Percentiles rank a stretch among this genome's conserved stretches.
Conservation (phyloP, 768 basidiomycete genomes). For the Omphalotus guepiniiformis region DNA sequence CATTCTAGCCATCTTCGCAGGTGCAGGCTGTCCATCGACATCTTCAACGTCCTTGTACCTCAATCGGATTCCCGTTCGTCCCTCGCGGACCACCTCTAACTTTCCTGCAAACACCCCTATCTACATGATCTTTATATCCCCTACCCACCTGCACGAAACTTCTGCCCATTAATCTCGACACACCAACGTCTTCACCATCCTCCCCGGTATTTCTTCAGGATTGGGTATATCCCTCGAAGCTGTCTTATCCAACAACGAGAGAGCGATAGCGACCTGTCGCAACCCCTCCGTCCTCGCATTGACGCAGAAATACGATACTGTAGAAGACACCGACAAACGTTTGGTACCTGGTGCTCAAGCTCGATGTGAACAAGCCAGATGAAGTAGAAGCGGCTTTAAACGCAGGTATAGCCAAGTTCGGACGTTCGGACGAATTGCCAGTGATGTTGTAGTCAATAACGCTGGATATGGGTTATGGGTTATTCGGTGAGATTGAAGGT, state of each 20-base stretch:
- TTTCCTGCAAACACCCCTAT: no score
- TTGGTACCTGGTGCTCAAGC: constrained; percentile 23
- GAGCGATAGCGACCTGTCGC: constrained; percentile 29
- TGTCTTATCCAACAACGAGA: constrained; percentile 23
- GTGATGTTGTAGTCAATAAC: constrained; percentile 48
- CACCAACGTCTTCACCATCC: no score
- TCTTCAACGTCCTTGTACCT: no score
- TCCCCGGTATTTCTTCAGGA: constrained; percentile 30
- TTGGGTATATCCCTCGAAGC: constrained; percentile 27
- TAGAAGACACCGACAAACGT: constrained; percentile 14
- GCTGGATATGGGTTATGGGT: constrained; percentile 36
- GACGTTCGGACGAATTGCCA: no score
- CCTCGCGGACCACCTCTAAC: no score
- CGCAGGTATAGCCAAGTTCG: constrained; percentile 30
- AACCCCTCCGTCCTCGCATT: constrained; percentile 19
- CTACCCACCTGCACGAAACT: no score
- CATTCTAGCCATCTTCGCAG: no score
- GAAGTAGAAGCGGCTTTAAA: constrained; percentile 32
- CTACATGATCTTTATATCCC: no score
- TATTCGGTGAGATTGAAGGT: constrained; percentile 31
- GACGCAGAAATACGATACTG: no score
- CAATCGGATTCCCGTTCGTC: no score
- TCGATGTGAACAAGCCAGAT: constrained; percentile 25
- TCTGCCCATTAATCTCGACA: no score
- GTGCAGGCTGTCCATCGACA: no score